Conservation (phyloP, 352 stramenopile genomes). For the Thraustochytrium sp. region DNA sequence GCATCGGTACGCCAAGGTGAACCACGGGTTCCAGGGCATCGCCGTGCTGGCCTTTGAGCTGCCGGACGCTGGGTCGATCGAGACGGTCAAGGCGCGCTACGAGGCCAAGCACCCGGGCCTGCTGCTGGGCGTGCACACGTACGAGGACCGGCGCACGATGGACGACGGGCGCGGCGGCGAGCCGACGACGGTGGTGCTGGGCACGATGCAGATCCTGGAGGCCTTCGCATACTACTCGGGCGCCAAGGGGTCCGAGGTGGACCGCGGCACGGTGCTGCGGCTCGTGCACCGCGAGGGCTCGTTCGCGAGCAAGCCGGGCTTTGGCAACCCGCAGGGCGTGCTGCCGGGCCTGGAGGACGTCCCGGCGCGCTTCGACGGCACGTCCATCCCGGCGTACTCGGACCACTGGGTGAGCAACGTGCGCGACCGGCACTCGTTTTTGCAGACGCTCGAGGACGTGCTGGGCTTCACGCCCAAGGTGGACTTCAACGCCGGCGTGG, state of each 20-base stretch:
- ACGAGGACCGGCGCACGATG: not conserved
- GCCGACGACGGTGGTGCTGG: not conserved
- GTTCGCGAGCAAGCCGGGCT: not conserved
- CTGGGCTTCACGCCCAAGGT: slow-evolving; percentile 61
- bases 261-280: slow-evolving; percentile 37
- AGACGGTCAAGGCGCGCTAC: slow-evolving; percentile 1
- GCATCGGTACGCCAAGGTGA: not conserved
- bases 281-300: slow-evolving; percentile 27
- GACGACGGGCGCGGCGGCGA: not conserved
- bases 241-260: not conserved
- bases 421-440: slow-evolving; percentile 56
- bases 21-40: slow-evolving; percentile 20
- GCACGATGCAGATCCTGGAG: slow-evolving; percentile 34
- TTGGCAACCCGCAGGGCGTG: slow-evolving; percentile 35
- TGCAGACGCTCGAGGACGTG: slow-evolving; percentile 61
- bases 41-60: slow-evolving; percentile 43
- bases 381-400: slow-evolving; percentile 52
- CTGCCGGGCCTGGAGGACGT: slow-evolving; percentile 27
- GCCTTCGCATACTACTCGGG: slow-evolving; percentile 47
- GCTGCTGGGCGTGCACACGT: not conserved
- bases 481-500: slow-evolving; percentile 71
- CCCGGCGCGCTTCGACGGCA: not conserved
- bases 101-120: slow-evolving; percentile 20
- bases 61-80: not conserved
- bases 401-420: slow-evolving; percentile 72